Evolutionary conservation across 257 asterid genomes (phyloP), one percentile per base, ranked within the genome.

Genomic region (Knoxia roxburghii): DNA sequence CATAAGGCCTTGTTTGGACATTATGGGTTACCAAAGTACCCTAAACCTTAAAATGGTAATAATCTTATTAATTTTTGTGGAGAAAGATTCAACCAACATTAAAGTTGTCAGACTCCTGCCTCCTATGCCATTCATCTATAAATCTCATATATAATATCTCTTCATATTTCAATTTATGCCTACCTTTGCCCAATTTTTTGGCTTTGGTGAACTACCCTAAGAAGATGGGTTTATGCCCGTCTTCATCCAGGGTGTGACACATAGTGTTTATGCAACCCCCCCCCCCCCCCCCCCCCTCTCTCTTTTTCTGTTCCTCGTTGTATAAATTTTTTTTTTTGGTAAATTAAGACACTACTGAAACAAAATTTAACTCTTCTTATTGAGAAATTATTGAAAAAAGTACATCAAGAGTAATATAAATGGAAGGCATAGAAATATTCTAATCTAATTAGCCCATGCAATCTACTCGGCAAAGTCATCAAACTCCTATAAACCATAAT

Each of bases 11-110:
- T 77, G 77, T 61, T 64, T 68, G 48, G 58, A 46, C 67, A 66
- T 33, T 32, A 56, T 39, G 51, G 72, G 60, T 23, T 57, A 30
- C 43, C 58, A 72, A 10, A 20, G 69, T 72, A 61, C 67, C 68
- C n/a, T 50, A 72, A 37, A 37, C 51, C 27, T 49, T 67, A 61
- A 72, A 67, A 63, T 49, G 66, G 43, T 45, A 37, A 9, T 67
- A 71, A 52, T 61, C 24, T 54, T 50, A 72, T 18, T 55, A 57
- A 72, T 77, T 45, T 68, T 77, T 72, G 58, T 64, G 70, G 68
- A 73, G 68, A 76, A 72, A 68, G 64, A 55, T 73, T 72, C 61
- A 56, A 58, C n/a, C 57, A 68, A 20, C 68, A 53, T 56, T 64
- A 39, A 30, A 37, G 69, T 56, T 68, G 67, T 41, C 72, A 62